Evolutionary conservation across 73 alveolate genomes (phyloP).

Genomic region (Paramecium bursaria): DNA sequence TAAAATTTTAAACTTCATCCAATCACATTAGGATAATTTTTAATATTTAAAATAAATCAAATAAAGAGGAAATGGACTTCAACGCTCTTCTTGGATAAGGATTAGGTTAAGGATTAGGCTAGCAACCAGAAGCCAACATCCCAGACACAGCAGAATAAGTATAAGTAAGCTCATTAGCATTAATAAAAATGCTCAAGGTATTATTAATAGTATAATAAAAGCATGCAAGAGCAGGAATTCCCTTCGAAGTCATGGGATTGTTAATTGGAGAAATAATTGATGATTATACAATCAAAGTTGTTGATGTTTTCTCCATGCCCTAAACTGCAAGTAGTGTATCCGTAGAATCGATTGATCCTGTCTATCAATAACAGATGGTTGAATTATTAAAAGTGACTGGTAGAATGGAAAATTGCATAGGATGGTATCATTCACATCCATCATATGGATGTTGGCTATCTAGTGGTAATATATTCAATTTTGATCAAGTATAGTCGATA

Average conservation of each 20-base stretch:
- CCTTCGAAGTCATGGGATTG: constrained; percentile 99
- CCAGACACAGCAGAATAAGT: constrained; percentile 93
- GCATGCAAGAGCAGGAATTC: constrained; percentile 98
- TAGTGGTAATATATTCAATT: constrained; percentile 57
- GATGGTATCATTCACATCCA: constrained; percentile 99
- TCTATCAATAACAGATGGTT: constrained; percentile 97
- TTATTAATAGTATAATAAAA: neutral
- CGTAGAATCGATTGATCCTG: constrained; percentile 99
- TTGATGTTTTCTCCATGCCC: constrained; percentile 99
- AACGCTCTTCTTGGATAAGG: neutral
- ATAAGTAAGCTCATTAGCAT: constrained; percentile 87
- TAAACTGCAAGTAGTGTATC: constrained; percentile 99
- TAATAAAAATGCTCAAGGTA: constrained; percentile 88
- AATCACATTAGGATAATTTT: constrained; percentile 11
- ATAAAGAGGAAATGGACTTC: constrained; percentile 33
- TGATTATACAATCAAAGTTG: constrained; percentile 96
- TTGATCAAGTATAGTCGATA: constrained; percentile 71
- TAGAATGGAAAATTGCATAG: constrained; percentile 98
- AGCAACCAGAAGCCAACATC: constrained; percentile 69
- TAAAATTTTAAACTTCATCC: neutral
- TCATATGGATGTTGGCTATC: constrained; percentile 99
- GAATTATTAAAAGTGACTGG: constrained; percentile 99
- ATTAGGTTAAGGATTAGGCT: constrained; percentile 34
- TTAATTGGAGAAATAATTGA: constrained; percentile 98
- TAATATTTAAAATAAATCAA: no score